phyloP scores from a whole-genome alignment of 2,329 filamentous ascomycete species.

The Alternaria metachromatica region DNA sequence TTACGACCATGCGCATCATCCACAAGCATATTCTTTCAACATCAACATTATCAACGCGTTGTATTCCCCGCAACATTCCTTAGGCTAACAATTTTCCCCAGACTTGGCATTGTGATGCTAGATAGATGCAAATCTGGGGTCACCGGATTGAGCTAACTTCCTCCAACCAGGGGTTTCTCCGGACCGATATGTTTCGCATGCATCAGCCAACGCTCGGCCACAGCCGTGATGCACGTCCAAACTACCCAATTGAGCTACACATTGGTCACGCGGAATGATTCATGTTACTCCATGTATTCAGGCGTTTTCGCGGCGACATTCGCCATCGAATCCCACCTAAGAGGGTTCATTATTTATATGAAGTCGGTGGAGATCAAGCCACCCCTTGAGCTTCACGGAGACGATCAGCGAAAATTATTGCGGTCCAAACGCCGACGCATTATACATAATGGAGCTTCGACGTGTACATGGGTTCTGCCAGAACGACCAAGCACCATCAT shows the following conservation, averaged over 20 bases:
- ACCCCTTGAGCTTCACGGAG: neutral
- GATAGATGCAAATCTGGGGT: slow-evolving; percentile 2
- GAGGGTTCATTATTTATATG: slow-evolving; percentile 13
- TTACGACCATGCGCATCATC: neutral
- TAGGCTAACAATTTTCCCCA: slow-evolving; percentile 4
- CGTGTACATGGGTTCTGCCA: neutral
- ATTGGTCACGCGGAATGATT: neutral
- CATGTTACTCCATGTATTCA: slow-evolving; percentile 4
- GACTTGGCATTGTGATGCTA: slow-evolving; percentile 1
- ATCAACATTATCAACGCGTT: neutral
- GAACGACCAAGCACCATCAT: neutral
- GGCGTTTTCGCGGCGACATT: neutral
- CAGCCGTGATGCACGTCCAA: neutral
- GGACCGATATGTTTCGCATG: neutral
- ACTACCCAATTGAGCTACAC: neutral
- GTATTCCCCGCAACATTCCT: neutral
- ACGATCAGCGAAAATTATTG: neutral
- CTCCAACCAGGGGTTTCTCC: slow-evolving; percentile 27
- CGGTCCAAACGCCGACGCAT: slow-evolving; percentile 9
- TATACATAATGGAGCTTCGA: slow-evolving; percentile 5
- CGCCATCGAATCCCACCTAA: slow-evolving; percentile 18
- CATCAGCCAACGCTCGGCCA: neutral
- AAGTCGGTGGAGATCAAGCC: neutral
- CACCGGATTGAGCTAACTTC: slow-evolving; percentile 8
- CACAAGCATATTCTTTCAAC: neutral